Conservation (phyloP, 371 early-diverging fungal species). For the Encephalitozoon intestinalis region DNA sequence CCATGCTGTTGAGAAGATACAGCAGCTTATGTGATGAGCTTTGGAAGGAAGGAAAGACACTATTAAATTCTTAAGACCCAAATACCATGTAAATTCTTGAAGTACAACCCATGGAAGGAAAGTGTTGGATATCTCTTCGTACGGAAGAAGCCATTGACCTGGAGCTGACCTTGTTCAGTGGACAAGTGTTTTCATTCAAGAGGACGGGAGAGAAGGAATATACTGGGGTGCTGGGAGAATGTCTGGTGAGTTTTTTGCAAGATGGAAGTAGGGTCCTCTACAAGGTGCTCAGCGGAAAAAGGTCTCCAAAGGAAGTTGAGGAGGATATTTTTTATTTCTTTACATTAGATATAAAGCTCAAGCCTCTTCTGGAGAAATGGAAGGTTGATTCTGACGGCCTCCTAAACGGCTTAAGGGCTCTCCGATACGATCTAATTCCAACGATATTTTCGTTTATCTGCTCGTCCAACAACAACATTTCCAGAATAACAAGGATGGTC, state of each 20-base stretch:
- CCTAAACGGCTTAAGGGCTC: constrained; percentile 40
- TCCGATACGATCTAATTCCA: constrained; percentile 73
- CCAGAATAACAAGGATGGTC: constrained; percentile 79
- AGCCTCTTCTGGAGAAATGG: constrained; percentile 67
- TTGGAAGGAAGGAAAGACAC: background rate
- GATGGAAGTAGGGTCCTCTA: constrained; percentile 10
- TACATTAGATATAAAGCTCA: constrained; percentile 66
- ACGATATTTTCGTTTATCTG: constrained; percentile 83
- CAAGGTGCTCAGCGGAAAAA: background rate
- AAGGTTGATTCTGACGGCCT: constrained; percentile 20
- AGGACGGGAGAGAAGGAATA: constrained; percentile 12
- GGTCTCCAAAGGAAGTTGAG: background rate
- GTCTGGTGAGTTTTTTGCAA: constrained; percentile 32
- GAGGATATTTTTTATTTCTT: constrained; percentile 66
- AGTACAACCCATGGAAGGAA: background rate
- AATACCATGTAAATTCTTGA: background rate
- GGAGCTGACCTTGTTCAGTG: constrained; percentile 51
- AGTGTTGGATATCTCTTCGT: constrained; percentile 25
- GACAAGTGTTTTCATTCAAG: constrained; percentile 55
- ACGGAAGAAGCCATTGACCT: constrained; percentile 31
- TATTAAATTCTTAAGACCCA: background rate
- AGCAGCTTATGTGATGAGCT: background rate
- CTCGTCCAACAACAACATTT: constrained; percentile 83
- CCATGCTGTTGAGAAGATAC: constrained; percentile 21
- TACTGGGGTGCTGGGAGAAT: constrained; percentile 26